Base-by-base conservation (phyloP, 2,329 filamentous ascomycete species). In the Laburnicola sp. region DNA sequence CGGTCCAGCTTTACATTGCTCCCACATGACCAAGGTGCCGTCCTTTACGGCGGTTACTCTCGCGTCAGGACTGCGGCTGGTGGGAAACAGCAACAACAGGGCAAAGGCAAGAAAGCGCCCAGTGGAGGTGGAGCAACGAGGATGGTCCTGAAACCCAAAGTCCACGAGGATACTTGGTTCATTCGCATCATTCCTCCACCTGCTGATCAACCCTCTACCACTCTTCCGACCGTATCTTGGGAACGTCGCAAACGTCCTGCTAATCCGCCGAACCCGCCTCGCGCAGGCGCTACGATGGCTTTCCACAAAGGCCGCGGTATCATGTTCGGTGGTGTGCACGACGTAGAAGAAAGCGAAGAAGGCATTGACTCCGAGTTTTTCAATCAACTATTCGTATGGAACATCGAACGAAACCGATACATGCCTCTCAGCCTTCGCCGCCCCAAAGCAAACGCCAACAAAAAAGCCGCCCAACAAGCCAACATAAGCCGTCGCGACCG, bases 301-400 rank as follows among this genome's bases (percentile, higher is more conserved):
- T 90, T 87, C 71, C 94, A 99, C 75, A 94, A 93, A 73, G 92
- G 93, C 0, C 85, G 94, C 54, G 94, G 94, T 0, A 93, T 99
- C 50, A 76, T 91, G 64, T 97, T 97, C 69, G 94, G 94, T 38
- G 94, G 94, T 45, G 94, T 99, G 3, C 91, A 97, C 64, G 92
- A 96, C 62, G 88, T 95, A 0, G 91, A 96, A 71, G 83, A 92
- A 69, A 93, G 84, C 58, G 92, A 96, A 69, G 94, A 99, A 71
- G 91, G 89, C 3, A 96, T 99, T 60, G 93, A 99, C 48, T 96
- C 90, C 68, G 92, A 97, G 71, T 99, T 99, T 75, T 99, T 97
- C 77, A 93, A 97, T 64, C 83, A 86, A 49, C 75, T 97, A 23
- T 95, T 89, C 65, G 89, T 92, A 4, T 97, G 92, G 90, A 97